Base-by-base conservation (phyloP, 371 early-diverging fungal genomes). In the Chytridium lagenaria region DNA sequence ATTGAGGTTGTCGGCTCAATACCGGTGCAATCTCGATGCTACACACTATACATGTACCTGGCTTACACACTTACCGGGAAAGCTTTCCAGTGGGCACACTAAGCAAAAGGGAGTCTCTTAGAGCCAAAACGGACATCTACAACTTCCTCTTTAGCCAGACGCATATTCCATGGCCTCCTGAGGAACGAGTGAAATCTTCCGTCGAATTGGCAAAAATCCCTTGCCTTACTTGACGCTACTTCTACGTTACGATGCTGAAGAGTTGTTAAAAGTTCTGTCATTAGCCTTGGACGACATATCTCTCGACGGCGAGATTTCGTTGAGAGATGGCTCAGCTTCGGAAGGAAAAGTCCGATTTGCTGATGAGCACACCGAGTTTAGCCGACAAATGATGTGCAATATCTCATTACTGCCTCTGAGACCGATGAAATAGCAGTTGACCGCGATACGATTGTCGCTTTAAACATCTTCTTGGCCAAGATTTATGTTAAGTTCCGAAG, bases 81-180 rank as follows among this genome's bases (percentile, higher is more conserved):
- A 30, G 88, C 91, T 0, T 92, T 90, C 92, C 93, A 19, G 86
- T 91, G 51, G 92, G 92, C 0, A 74, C 77, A 0, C 71, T 92
- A 44, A 80, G 80, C 7, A 73, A 80, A 0, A 74, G 81, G 1
- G 89, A 89, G 66, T 89, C 92, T 2, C 82, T 87, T 40, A 85
- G 86, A 10, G 93, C 92, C 15, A 87, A 90, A 68, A 86, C 87
- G n/a, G 89, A 92, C 3, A 84, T 93, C 0, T 94, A 90, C 73
- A 90, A 90, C 1, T 92, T 94, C 77, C 85, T 94, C 0, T 90
- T 92, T 68, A 92, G 92, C 0, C 90, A 90, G 2, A 81, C 87
- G 22, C 89, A 90, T 76, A 88, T 89, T 7, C 85, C 86, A 28
- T 92, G 92, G 93, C 93, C 92, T 0, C 88, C 88, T 5, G 80